Evolutionary conservation across 306 rosid species (phyloP).

Genomic region (Prunus persica): DNA sequence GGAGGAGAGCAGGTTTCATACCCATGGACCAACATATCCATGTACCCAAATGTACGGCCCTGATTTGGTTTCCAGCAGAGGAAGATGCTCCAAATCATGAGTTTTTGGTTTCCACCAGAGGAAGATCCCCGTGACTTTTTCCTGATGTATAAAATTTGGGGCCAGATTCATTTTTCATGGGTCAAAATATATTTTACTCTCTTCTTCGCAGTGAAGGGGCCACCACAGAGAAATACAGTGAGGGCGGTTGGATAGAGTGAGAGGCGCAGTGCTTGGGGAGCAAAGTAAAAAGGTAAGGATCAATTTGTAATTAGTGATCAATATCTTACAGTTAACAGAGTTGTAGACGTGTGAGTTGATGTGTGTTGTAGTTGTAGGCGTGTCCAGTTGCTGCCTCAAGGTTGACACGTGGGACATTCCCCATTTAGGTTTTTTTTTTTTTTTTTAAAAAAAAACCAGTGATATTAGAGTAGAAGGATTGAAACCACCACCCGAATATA

Average conservation of each 20-base stretch:
- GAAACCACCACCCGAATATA: no score
- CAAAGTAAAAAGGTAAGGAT: not conserved
- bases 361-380: not conserved
- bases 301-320: not conserved
- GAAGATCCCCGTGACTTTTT: not conserved
- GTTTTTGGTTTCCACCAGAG: not conserved
- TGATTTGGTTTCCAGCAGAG: conserved; percentile 29
- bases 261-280: conserved; percentile 21
- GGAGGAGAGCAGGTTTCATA: conserved; percentile 16
- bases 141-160: not conserved
- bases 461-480: no score
- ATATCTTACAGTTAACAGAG: no score
- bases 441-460: no score
- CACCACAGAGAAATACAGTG: conserved; percentile 12
- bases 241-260: not conserved
- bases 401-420: not conserved
- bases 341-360: no score
- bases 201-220: conserved; percentile 10
- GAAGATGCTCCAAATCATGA: conserved; percentile 31
- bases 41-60: conserved; percentile 23
- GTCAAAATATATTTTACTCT: not conserved
- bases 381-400: not conserved
- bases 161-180: not conserved
- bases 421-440: no score
- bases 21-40: conserved; percentile 26